These are phyloP conservation scores for Blakeslea trispora DNA, from an alignment of 371 early-diverging fungal species.

Conservation along the genomic window DNA sequence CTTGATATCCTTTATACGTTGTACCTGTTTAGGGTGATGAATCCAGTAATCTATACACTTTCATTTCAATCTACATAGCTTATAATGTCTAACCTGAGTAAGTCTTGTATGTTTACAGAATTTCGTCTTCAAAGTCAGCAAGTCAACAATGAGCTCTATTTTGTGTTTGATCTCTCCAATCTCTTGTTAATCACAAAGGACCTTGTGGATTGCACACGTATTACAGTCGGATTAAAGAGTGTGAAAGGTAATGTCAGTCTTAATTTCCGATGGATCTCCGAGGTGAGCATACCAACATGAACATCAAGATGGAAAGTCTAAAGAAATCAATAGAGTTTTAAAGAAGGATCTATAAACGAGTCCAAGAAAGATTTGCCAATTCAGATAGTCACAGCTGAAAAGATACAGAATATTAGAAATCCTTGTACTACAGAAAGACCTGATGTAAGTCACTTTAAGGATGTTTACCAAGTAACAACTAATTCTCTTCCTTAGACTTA, in stretches of 20 bases:
- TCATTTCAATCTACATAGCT: background rate
- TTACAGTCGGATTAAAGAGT: slow-evolving; percentile 35
- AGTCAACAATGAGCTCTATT: slow-evolving; percentile 48
- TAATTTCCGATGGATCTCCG: slow-evolving; percentile 33
- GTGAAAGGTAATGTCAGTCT: slow-evolving; percentile 42
- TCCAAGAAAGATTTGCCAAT: slow-evolving; percentile 44
- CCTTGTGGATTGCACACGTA: slow-evolving; percentile 37
- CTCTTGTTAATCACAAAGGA: slow-evolving; percentile 52
- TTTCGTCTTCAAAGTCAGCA: slow-evolving; percentile 52
- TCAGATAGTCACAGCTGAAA: slow-evolving; percentile 7
- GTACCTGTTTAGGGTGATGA: background rate
- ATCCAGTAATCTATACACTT: background rate
- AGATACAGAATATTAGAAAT: slow-evolving; percentile 17
- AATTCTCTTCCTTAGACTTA: slow-evolving; percentile 52
- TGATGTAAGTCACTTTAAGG: slow-evolving; percentile 14
- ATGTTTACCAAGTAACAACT: no score
- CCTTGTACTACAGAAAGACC: slow-evolving; percentile 14
- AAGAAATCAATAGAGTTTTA: slow-evolving; percentile 4
- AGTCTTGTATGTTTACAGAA: slow-evolving; percentile 59
- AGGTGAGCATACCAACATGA: slow-evolving; percentile 8
- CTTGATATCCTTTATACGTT: no score
- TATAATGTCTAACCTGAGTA: slow-evolving; percentile 1
- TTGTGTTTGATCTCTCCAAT: slow-evolving; percentile 49
- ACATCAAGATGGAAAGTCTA: background rate
- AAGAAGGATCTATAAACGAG: slow-evolving; percentile 32